Base-by-base conservation (phyloP, 2,329 filamentous ascomycete genomes). In the Phaeophleospora eucalypticola region DNA sequence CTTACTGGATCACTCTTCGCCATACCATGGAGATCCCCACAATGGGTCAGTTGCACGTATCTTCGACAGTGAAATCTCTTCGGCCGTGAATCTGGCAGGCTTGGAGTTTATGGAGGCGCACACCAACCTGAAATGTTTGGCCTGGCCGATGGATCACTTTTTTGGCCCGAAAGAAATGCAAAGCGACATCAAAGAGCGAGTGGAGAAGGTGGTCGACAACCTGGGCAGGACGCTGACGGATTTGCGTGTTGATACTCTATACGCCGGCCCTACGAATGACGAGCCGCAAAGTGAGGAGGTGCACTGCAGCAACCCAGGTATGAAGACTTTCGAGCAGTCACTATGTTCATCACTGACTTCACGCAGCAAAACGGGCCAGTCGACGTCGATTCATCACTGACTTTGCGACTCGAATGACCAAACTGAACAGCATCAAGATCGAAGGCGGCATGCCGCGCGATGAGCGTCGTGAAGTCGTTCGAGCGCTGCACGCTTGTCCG, bases 381-480 rank as follows among this genome's bases (percentile, higher is more conserved):
- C 54, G 65, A n/a, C 53, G 60, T 16, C 51, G 52, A 1, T 67
- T 75, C 60, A 71, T 75, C 33, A 59, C 60, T 19, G 64, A 69
- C 4, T 74, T 75, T 41, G 70, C 66, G 2, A 56, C 67, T 1
- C 59, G 63, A 24, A 68, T 74, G 70, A 65, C 54, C 1, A 68
- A 59, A n/a, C 41, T 75, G 3, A 57, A 70, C 45, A 64, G 61
- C 34, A 62, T 75, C 56, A 75, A 75, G 47, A 58, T 75, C 16
- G 72, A 75, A 59, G 72, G 72, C 15, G 70, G 70, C 10, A 66
- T 74, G 35, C 70, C 72, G 1, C 63, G 70, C 8, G 71, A 74
- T 49, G 72, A 75, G 51, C 70, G 71, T 43, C 65, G 72, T 19
- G 72, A 75, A 46, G 63, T 68, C 10, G 43, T 74, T 3, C 66